These are phyloP conservation scores for Cercis canadensis DNA, from an alignment of 306 rosid genomes.

Conservation along the genomic window DNA sequence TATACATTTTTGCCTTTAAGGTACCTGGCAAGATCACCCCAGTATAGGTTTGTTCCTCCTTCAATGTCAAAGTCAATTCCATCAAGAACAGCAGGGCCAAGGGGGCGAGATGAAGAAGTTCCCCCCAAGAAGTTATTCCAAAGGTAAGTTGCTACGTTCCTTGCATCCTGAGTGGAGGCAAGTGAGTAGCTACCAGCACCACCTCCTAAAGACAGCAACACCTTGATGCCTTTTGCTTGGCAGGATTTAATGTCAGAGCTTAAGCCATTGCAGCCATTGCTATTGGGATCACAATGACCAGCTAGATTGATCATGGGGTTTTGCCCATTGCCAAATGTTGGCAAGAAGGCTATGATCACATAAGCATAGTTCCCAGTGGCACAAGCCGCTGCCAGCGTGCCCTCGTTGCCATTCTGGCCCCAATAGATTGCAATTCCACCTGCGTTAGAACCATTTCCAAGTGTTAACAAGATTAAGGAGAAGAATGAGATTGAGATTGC, in stretches of 20 bases:
- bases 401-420: slow-evolving; percentile 5
- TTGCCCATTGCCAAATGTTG: slow-evolving; percentile 8
- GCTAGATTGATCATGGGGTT: background rate
- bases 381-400: background rate
- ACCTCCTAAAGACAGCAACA: slow-evolving; percentile 21
- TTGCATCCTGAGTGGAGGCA: background rate
- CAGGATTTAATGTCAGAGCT: slow-evolving; percentile 9
- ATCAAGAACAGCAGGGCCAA: slow-evolving; percentile 16
- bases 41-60: background rate
- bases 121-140: slow-evolving; percentile 19
- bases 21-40: slow-evolving; percentile 12
- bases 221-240: slow-evolving; percentile 22
- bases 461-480: background rate
- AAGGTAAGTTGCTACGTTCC: background rate
- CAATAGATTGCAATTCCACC: slow-evolving; percentile 3
- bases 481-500: background rate
- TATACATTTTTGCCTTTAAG: background rate
- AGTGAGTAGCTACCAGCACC: background rate
- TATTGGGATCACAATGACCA: slow-evolving; percentile 2
- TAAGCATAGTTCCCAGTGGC: background rate
- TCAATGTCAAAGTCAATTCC: slow-evolving; percentile 16
- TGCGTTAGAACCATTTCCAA: background rate
- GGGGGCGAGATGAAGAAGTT: slow-evolving; percentile 6
- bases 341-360: background rate
- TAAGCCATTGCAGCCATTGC: background rate